Percentiles rank a stretch among this genome's conserved stretches.
These are phyloP conservation scores for Zalerion maritima DNA, from an alignment of 495 filamentous ascomycete species.

Conservation along the genomic window DNA sequence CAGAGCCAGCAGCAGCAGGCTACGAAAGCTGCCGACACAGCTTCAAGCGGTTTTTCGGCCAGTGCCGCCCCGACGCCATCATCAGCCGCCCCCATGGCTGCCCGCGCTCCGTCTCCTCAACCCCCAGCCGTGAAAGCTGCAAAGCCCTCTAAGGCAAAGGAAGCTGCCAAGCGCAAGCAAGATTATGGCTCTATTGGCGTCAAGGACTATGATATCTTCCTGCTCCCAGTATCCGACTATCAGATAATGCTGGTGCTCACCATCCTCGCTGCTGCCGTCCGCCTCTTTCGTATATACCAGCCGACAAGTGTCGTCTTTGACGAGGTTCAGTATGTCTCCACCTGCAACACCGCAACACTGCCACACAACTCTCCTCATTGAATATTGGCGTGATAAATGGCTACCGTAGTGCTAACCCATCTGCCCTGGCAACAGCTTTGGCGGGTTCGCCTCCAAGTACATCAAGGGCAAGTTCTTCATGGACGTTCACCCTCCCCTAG, in stretches of 20 bases:
- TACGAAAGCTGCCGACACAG: slow-evolving; percentile 24
- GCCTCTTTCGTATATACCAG: slow-evolving; percentile 91
- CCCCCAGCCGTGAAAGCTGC: slow-evolving; percentile 8
- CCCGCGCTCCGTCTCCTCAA: not conserved
- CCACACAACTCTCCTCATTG: slow-evolving; percentile 2
- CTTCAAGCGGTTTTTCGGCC: too few species aligned
- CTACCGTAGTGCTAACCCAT: slow-evolving; percentile 9
- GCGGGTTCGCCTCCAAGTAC: slow-evolving; percentile 94
- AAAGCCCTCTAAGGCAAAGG: slow-evolving; percentile 15
- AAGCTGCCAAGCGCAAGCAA: slow-evolving; percentile 19
- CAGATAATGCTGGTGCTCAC: slow-evolving; percentile 58
- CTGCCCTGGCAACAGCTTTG: slow-evolving; percentile 48
- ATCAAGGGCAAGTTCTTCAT: slow-evolving; percentile 99
- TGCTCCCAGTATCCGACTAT: slow-evolving; percentile 70
- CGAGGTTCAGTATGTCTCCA: slow-evolving; percentile 77
- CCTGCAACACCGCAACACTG: not conserved
- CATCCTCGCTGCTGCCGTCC: slow-evolving; percentile 59
- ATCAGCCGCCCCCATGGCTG: slow-evolving; percentile 1
- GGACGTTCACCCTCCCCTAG: slow-evolving; percentile 97
- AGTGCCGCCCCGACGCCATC: slow-evolving; percentile 4
- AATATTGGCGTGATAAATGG: slow-evolving; percentile 3
- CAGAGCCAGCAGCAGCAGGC: slow-evolving; percentile 3
- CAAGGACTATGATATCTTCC: slow-evolving; percentile 54
- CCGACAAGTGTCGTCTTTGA: slow-evolving; percentile 96
- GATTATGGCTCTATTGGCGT: slow-evolving; percentile 55